Evolutionary conservation across 2,329 filamentous ascomycete genomes (phyloP), one percentile per base, ranked within the genome.

Genomic region (Calonectria fujianensis): DNA sequence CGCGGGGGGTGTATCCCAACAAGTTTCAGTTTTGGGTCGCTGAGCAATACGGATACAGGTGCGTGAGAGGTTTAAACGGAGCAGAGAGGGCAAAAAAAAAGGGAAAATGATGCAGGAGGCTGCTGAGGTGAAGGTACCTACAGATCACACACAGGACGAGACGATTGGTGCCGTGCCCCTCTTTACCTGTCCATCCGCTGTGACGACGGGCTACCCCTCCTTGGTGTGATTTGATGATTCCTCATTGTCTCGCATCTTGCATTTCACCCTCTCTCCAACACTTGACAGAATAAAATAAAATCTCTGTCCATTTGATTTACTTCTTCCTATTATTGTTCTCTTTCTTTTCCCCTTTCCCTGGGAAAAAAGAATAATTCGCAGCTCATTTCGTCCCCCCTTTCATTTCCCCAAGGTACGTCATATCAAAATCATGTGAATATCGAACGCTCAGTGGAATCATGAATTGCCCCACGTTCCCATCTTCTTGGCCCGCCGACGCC

Each of bases 401-500:
- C 24, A 64, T 64, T 41, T 64, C 59, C 37, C 32, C 27, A 16
- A 67, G 63, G 61, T 61, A 72, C 32, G 70, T 61, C 77, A 79
- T 79, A 76, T 77, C 70, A 48, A 52, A 52, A 39, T 72, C 54
- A 75, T 69, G 71, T 76, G 70, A 75, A 77, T 63, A 65, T 61
- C 64, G 74, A 61, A 73, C 65, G 65, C 72, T 76, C 70, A 54
- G 78, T 80, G 79, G 79, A 73, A 79, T 80, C 72, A 77, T 78
- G 73, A 76, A 61, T 61, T 75, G 74, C 73, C 79, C 79, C 79
- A 76, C 75, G 75, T 68, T 70, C 31, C 68, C 68, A 70, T 63
- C 54, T 59, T 70, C 57, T 63, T 37, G 61, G 67, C 72, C 76
- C 71, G 73, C 70, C 75, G 51, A 41, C 70, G 75, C 73, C 75